A percentile compares a stretch with the other conserved stretches of the same genome.
Conservation (phyloP, 1,139 yeast genomes). For the Eremothecium coryli region DNA sequence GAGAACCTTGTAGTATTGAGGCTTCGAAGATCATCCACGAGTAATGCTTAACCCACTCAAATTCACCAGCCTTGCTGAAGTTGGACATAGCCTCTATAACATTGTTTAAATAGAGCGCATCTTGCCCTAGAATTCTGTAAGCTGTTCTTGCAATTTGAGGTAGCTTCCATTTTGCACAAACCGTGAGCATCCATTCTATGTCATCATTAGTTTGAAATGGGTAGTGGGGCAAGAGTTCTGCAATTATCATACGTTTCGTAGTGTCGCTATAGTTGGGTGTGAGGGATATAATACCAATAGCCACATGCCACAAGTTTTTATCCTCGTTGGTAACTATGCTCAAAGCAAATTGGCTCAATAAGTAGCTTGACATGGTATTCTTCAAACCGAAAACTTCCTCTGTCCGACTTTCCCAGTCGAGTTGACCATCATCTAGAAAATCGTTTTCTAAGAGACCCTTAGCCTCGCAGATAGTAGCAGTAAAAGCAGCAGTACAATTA, state of each 20-base stretch:
- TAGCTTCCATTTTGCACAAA: constrained; percentile 41
- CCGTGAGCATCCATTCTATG: constrained; percentile 67
- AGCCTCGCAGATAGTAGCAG: constrained; percentile 55
- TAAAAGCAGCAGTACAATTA: constrained; percentile 57
- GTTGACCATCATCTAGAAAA: constrained; percentile 19
- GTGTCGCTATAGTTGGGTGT: constrained; percentile 34
- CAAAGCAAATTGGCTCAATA: constrained; percentile 52
- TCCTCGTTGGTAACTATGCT: constrained; percentile 28
- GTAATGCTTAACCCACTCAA: constrained; percentile 34
- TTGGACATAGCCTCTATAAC: constrained; percentile 56
- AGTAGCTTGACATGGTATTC: constrained; percentile 49
- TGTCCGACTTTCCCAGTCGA: constrained; percentile 10
- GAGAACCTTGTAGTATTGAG: constrained; percentile 44
- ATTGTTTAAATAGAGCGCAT: constrained; percentile 29
- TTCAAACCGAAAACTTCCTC: constrained; percentile 31
- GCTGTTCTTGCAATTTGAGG: constrained; percentile 47
- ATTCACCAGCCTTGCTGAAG: constrained; percentile 59
- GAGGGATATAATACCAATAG: constrained; percentile 45
- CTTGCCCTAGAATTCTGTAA: constrained; percentile 33
- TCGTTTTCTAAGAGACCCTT: constrained; percentile 49
- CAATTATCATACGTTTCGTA: constrained; percentile 34
- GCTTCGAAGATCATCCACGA: constrained; percentile 53
- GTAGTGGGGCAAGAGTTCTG: constrained; percentile 53
- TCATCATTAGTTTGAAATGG: constrained; percentile 61
- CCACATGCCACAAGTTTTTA: constrained; percentile 53